Conservation (phyloP, 2,329 filamentous ascomycete genomes). For the Colletotrichum musae region DNA sequence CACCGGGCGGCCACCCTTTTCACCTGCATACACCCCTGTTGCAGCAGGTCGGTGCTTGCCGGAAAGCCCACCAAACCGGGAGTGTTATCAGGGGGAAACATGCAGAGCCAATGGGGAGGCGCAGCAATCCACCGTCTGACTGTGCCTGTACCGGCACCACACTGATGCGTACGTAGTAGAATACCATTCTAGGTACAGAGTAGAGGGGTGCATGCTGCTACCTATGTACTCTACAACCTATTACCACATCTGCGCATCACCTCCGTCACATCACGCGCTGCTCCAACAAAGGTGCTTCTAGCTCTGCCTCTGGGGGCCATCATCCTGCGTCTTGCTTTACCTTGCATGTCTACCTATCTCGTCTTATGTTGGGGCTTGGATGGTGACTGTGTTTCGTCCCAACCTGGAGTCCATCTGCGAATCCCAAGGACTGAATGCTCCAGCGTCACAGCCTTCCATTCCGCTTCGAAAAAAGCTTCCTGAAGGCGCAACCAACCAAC, state of each 20-base stretch:
- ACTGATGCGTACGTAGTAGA: too few relatives aligned
- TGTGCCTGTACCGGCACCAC: neutral
- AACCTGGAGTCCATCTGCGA: neutral
- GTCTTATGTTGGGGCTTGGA: neutral
- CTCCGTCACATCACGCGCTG: constrained; percentile 15
- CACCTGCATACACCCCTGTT: constrained; percentile 36
- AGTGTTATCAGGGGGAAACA: constrained; percentile 19
- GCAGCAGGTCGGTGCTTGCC: constrained; percentile 29
- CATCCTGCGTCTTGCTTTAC: neutral
- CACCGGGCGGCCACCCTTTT: constrained; percentile 22
- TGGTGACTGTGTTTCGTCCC: constrained; percentile 11
- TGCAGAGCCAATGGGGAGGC: constrained; percentile 28
- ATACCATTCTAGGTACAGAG: too few relatives aligned
- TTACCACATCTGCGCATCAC: neutral
- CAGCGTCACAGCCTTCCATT: neutral
- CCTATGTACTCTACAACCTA: too few relatives aligned
- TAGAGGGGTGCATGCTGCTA: too few relatives aligned
- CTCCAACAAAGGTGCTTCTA: neutral
- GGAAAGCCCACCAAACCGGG: constrained; percentile 30
- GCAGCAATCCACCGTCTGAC: constrained; percentile 4
- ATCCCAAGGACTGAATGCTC: neutral
- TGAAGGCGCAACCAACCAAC: constrained; percentile 15
- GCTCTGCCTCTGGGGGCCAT: neutral
- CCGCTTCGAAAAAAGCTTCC: constrained; percentile 19
- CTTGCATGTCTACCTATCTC: neutral